Evolutionary conservation across 352 stramenopile species (phyloP).

Genomic region (Pythium brassicae): DNA sequence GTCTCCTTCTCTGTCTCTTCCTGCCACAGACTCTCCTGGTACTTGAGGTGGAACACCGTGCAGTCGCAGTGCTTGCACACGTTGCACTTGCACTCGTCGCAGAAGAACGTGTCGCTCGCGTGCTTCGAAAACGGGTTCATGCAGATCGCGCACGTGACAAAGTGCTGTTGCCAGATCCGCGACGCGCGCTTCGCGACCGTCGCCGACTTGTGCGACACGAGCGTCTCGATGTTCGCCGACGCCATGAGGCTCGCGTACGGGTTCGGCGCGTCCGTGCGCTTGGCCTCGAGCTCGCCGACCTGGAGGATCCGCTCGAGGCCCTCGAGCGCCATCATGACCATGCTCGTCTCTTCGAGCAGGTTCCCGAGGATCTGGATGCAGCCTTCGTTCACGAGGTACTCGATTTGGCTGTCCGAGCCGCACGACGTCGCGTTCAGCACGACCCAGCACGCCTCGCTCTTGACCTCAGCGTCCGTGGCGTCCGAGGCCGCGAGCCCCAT

Average conservation of each 20-base stretch:
- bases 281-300: slow-evolving; percentile 88
- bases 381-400: slow-evolving; percentile 85
- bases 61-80: slow-evolving; percentile 98
- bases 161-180: slow-evolving; percentile 97
- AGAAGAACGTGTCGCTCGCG: slow-evolving; percentile 94
- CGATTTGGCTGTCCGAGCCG: slow-evolving; percentile 94
- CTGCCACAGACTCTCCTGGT: slow-evolving; percentile 94
- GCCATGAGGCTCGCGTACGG: slow-evolving; percentile 88
- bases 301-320: slow-evolving; percentile 96
- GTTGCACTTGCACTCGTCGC: slow-evolving; percentile 97
- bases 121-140: slow-evolving; percentile 94
- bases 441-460: slow-evolving; percentile 98
- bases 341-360: slow-evolving; percentile 94
- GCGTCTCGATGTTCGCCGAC: slow-evolving; percentile 89
- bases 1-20: slow-evolving; percentile 92
- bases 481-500: slow-evolving; percentile 92
- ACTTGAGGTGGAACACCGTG: slow-evolving; percentile 96
- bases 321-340: slow-evolving; percentile 99
- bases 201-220: slow-evolving; percentile 93
- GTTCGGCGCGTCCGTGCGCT: slow-evolving; percentile 82
- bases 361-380: slow-evolving; percentile 88
- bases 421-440: slow-evolving; percentile 98
- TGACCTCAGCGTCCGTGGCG: slow-evolving; percentile 94
- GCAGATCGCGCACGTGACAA: slow-evolving; percentile 97
- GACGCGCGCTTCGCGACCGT: slow-evolving; percentile 94